Percentiles rank a stretch among this genome's conserved stretches.
Conservation (phyloP, 192 early-diverging fungal genomes). For the Podochytrium sp. region DNA sequence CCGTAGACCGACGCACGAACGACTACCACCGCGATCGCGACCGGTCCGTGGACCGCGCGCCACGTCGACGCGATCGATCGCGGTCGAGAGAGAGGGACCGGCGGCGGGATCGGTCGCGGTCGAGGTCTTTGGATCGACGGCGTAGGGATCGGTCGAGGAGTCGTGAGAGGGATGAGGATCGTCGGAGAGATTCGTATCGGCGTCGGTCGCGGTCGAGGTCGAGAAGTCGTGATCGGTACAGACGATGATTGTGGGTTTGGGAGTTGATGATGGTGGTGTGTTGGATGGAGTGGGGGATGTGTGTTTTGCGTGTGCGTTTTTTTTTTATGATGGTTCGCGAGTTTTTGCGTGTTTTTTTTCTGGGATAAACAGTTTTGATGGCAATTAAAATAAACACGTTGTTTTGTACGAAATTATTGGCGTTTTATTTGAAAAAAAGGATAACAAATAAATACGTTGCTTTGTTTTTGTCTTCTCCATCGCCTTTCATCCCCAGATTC, state of each 20-base stretch:
- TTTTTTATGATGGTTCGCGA: too few relatives aligned
- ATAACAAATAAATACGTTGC: too few relatives aligned
- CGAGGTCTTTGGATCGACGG: constrained; percentile 5
- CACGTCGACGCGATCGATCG: constrained; percentile 15
- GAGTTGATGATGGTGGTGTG: neutral
- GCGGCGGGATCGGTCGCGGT: constrained; percentile 14
- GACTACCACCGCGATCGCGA: constrained; percentile 14
- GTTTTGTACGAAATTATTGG: too few relatives aligned
- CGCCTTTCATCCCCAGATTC: constrained; percentile 40
- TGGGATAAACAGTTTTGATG: neutral
- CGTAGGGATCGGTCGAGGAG: neutral
- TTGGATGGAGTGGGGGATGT: neutral
- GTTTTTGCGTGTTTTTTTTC: too few relatives aligned
- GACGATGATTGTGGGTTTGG: constrained; percentile 18
- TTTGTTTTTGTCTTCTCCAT: neutral
- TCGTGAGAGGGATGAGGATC: neutral
- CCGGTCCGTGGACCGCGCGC: neutral
- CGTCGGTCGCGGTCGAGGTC: constrained; percentile 18
- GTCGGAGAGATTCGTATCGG: constrained; percentile 1
- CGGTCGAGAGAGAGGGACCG: constrained; percentile 20
- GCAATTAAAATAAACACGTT: neutral
- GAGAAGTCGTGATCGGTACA: constrained; percentile 24
- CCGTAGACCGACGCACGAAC: constrained; percentile 7
- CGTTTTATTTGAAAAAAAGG: too few relatives aligned
- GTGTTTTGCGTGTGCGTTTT: too few relatives aligned